Evolutionary conservation across 179 eudicot genomes (phyloP).

Genomic region (Heliamphora pulchella): DNA sequence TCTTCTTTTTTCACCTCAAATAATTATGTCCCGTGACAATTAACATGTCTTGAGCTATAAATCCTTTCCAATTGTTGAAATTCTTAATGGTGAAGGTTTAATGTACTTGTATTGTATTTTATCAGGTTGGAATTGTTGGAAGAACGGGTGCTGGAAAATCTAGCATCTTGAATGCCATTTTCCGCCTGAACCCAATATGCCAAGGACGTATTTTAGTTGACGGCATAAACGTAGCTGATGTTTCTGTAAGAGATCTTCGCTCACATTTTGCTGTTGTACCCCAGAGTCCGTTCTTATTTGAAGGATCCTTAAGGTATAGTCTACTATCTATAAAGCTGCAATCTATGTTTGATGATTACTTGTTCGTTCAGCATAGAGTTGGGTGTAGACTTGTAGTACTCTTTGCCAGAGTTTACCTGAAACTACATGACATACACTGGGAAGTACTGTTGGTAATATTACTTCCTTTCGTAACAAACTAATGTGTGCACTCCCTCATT

Average conservation of each 20-base stretch:
- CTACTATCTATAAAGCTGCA: neutral
- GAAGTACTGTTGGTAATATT: neutral
- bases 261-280: slow-evolving; percentile 79
- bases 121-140: slow-evolving; percentile 88
- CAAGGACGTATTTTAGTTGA: slow-evolving; percentile 70
- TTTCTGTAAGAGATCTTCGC: slow-evolving; percentile 65
- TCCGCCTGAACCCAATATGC: slow-evolving; percentile 69
- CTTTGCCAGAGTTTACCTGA: neutral
- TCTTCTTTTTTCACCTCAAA: neutral
- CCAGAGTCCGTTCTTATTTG: slow-evolving; percentile 89
- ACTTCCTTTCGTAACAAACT: neutral
- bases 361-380: slow-evolving; percentile 5
- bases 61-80: neutral
- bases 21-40: neutral
- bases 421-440: neutral
- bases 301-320: slow-evolving; percentile 81
- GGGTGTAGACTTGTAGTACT: neutral
- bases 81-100: neutral
- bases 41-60: neutral
- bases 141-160: slow-evolving; percentile 99
- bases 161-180: slow-evolving; percentile 79
- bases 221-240: slow-evolving; percentile 43
- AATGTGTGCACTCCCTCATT: neutral
- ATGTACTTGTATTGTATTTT: neutral
- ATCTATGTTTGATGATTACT: neutral